These are phyloP conservation scores for Skeletonema marinoi DNA, from an alignment of 108 stramenopile genomes.

Conservation along the genomic window DNA sequence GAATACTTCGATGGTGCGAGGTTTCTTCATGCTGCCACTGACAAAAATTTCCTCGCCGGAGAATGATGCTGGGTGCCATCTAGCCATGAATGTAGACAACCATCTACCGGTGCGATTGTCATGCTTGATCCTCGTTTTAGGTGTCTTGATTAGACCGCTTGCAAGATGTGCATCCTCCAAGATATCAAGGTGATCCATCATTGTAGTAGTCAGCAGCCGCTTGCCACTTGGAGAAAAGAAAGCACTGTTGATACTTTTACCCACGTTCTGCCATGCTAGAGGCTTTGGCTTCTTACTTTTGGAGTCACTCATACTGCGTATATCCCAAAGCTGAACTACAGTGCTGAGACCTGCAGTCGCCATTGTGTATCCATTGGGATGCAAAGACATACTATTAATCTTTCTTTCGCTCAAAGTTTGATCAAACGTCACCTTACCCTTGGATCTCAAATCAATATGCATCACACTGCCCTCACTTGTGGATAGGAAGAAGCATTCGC, in stretches of 20 bases:
- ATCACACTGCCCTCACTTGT: conserved; percentile 74
- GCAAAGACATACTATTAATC: conserved; percentile 82
- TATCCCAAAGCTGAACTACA: conserved; percentile 71
- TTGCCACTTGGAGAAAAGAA: conserved; percentile 80
- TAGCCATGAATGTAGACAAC: conserved; percentile 79
- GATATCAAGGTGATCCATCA: conserved; percentile 66
- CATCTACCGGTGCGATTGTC: conserved; percentile 87
- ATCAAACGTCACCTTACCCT: conserved; percentile 64
- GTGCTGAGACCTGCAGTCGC: conserved; percentile 70
- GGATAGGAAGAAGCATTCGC: conserved; percentile 72
- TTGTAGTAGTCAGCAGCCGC: conserved; percentile 64
- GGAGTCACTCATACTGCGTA: conserved; percentile 58
- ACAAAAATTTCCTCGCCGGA: conserved; percentile 63
- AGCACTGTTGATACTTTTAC: conserved; percentile 74
- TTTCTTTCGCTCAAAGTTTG: conserved; percentile 72
- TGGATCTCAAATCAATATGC: conserved; percentile 70
- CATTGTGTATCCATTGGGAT: conserved; percentile 73
- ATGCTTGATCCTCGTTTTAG: conserved; percentile 62
- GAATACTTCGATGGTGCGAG: conserved; percentile 75
- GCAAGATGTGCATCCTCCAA: conserved; percentile 58
- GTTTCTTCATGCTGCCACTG: conserved; percentile 77
- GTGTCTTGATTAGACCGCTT: conserved; percentile 36
- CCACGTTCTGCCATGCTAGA: conserved; percentile 47
- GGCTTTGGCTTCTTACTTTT: conserved; percentile 44
- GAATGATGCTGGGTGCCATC: conserved; percentile 68